Base-by-base conservation (phyloP, 257 asterid species). In the Henckelia pumila region DNA sequence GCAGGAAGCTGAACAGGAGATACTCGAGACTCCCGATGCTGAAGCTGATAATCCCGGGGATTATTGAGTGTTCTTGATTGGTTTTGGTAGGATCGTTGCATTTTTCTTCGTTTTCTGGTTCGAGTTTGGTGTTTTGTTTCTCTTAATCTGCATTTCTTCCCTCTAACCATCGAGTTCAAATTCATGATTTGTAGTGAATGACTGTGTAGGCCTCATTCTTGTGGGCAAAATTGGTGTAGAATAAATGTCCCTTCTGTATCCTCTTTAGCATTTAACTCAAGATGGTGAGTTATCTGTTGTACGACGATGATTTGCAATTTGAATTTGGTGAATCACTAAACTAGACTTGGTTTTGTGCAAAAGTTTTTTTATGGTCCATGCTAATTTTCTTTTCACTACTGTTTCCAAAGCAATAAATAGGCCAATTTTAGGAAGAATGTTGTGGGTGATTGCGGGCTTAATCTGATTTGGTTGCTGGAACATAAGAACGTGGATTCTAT, bases 1-100 rank as follows among this genome's bases (percentile, higher is more conserved):
- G 28, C 97, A 87, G 78, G 99, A 91, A 44, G 99, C 99, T 32
- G 99, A 94, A 84, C 94, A 85, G 76, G 97, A 92, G 37, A 59
- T 80, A 55, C 79, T 81, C 7, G 98, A 92, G 61, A 83, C 88
- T 32, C 87, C 95, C 0, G 86, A 86, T 56, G 88, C 90, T 6
- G 95, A 92, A 65, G 82, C 83, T 55, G 86, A 69, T 70, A 69
- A 81, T 75, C 57, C 35, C 14, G 71, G 58, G 26, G 73, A 66
- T 55, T 69, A 67, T 61, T 73, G 55, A 56, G 59, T 14, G 59
- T 32, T 56, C 29, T 37, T 33, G 44, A 25, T 62, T 53, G 37
- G 47, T 64, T 72, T 24, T 59, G 57, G 73, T 71, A 59, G 62
- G 74, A 67, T 61, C 50, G 9, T 35, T 10, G 50, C 50, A 44